These are phyloP conservation scores for Lizonia empirigonia DNA, from an alignment of 2,329 filamentous ascomycete genomes.

Conservation along the genomic window DNA sequence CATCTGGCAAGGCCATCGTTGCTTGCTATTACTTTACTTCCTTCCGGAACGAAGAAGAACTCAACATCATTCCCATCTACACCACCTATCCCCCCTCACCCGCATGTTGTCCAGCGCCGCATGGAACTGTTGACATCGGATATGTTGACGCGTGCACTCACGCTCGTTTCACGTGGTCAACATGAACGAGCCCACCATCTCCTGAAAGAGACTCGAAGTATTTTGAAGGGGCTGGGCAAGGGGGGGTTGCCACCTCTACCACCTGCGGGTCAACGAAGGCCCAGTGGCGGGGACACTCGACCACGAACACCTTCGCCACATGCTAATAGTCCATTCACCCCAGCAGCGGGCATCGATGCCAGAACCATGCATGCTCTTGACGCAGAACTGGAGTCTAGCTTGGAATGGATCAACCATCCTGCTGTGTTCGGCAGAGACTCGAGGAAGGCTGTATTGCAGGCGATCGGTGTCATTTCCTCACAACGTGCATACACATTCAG, in stretches of 20 bases:
- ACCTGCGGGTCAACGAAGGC: constrained; percentile 56
- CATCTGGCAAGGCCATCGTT: constrained; percentile 89
- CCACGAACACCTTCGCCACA: constrained; percentile 48
- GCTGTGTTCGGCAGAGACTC: constrained; percentile 93
- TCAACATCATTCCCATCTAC: constrained; percentile 56
- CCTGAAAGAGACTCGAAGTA: constrained; percentile 89
- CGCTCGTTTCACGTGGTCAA: constrained; percentile 86
- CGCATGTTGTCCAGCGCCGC: constrained; percentile 89
- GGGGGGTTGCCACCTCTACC: constrained; percentile 90
- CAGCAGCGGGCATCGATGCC: constrained; percentile 77
- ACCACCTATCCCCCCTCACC: constrained; percentile 89
- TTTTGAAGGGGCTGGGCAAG: constrained; percentile 94
- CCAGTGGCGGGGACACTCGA: constrained; percentile 43
- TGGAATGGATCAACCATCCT: constrained; percentile 98
- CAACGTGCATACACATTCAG: constrained; percentile 94
- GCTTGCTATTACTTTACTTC: constrained; percentile 94
- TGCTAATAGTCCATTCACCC: constrained; percentile 59
- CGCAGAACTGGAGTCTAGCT: constrained; percentile 82
- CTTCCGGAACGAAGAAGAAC: constrained; percentile 68
- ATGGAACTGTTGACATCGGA: constrained; percentile 98
- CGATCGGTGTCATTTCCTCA: constrained; percentile 94
- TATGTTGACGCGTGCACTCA: constrained; percentile 92
- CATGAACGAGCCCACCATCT: constrained; percentile 93
- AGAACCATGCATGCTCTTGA: constrained; percentile 85
- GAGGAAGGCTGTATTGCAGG: constrained; percentile 92